phyloP scores from a whole-genome alignment of 2,329 filamentous ascomycete species.

The Diplodia scrobiculata region DNA sequence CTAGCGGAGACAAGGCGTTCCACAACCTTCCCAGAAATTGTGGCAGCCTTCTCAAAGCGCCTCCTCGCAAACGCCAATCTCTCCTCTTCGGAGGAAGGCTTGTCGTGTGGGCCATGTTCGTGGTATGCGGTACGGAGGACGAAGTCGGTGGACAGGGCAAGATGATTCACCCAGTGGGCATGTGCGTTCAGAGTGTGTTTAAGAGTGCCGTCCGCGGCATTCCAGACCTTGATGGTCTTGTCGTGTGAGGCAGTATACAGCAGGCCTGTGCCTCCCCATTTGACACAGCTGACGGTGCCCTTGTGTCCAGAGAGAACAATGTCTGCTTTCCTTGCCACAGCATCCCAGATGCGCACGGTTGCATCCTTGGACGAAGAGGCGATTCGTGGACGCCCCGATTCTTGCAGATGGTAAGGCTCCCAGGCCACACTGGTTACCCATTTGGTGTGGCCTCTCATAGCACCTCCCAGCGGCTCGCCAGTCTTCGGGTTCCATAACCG shows the following conservation, averaged over 20 bases:
- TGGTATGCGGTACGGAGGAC: conserved; percentile 82
- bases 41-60: conserved; percentile 83
- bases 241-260: conserved; percentile 69
- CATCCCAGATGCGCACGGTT: conserved; percentile 85
- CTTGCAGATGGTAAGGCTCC: conserved; percentile 89
- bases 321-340: conserved; percentile 75
- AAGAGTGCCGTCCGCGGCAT: conserved; percentile 74
- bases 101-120: conserved; percentile 67
- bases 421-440: conserved; percentile 86
- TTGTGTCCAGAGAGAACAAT: conserved; percentile 86
- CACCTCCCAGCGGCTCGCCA: conserved; percentile 70
- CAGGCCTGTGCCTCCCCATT: conserved; percentile 83
- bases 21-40: conserved; percentile 70
- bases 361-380: conserved; percentile 88
- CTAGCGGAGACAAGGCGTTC: conserved; percentile 88
- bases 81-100: conserved; percentile 68
- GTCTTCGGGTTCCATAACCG: conserved; percentile 84
- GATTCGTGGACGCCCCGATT: conserved; percentile 70
- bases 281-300: conserved; percentile 83
- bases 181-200: conserved; percentile 79
- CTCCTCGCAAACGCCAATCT: conserved; percentile 75
- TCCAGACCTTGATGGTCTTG: conserved; percentile 91
- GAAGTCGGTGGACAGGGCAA: conserved; percentile 91
- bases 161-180: conserved; percentile 93
- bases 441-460: conserved; percentile 82